phyloP scores from a whole-genome alignment of 202 grass and related monocot genomes.

The Brachypodium distachyon region DNA sequence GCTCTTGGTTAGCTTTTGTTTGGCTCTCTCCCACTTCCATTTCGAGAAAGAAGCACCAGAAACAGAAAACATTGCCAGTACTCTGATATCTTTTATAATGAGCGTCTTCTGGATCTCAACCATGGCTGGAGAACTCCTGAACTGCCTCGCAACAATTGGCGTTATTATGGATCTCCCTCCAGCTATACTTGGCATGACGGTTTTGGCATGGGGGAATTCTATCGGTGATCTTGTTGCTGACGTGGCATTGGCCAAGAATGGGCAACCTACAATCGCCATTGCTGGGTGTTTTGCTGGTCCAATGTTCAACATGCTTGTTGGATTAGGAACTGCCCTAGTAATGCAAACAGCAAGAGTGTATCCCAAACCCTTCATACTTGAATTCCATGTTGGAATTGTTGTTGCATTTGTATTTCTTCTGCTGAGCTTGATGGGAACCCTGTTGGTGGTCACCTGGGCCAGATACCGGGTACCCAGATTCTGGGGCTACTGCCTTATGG shows the following conservation, averaged over 20 bases:
- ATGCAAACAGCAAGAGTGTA: constrained; percentile 70
- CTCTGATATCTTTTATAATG: constrained; percentile 73
- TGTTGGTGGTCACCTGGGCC: constrained; percentile 75
- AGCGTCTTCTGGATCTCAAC: constrained; percentile 95
- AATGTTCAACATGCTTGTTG: constrained; percentile 98
- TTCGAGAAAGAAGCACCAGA: constrained; percentile 58
- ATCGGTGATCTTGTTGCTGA: constrained; percentile 83
- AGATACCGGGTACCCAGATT: constrained; percentile 68
- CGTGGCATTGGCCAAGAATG: constrained; percentile 65
- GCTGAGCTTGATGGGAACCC: constrained; percentile 73
- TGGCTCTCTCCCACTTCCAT: constrained; percentile 63
- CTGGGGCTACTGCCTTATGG: constrained; percentile 89
- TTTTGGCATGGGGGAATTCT: constrained; percentile 95
- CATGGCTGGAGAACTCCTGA: constrained; percentile 90
- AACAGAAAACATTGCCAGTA: constrained; percentile 36
- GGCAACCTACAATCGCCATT: constrained; percentile 64
- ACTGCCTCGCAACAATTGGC: constrained; percentile 73
- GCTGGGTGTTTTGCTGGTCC: constrained; percentile 94
- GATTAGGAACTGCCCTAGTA: constrained; percentile 76
- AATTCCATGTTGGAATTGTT: constrained; percentile 73
- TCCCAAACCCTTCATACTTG: constrained; percentile 65
- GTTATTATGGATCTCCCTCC: constrained; percentile 67
- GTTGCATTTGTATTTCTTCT: constrained; percentile 87
- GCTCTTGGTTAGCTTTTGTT: constrained; percentile 49
- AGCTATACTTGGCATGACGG: constrained; percentile 85